Percentiles rank a stretch among this genome's conserved stretches.
Conservation (phyloP, 2,329 filamentous ascomycete genomes). For the Pseudogymnoascus verrucosus region DNA sequence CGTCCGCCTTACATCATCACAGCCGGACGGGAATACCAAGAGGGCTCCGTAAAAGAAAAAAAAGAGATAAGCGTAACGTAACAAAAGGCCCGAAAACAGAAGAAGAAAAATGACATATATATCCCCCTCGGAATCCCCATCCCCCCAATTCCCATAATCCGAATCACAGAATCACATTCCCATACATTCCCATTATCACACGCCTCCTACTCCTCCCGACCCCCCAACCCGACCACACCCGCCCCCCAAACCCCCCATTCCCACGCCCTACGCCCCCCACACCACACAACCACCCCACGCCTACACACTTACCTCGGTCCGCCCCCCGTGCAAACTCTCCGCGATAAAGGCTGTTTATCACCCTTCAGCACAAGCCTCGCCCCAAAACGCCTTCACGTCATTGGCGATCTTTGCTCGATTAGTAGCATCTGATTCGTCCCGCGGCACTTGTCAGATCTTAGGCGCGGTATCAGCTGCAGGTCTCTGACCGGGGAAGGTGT, state of each 20-base stretch:
- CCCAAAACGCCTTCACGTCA: neutral
- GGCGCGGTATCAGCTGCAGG: neutral
- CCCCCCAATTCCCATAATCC: neutral
- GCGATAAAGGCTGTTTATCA: neutral
- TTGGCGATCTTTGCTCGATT: neutral
- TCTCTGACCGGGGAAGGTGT: neutral
- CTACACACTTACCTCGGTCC: neutral
- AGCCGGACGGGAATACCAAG: neutral
- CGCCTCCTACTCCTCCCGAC: neutral
- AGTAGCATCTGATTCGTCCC: neutral
- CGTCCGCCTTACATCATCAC: neutral
- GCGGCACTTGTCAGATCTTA: neutral
- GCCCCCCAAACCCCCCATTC: neutral
- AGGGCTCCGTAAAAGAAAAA: too few species aligned
- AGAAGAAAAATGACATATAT: neutral
- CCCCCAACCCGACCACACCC: neutral
- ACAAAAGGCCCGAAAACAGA: neutral
- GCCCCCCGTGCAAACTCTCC: neutral
- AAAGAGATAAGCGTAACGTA: neutral
- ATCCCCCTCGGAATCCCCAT: neutral
- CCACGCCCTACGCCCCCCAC: neutral
- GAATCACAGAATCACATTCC: neutral
- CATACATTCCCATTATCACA: neutral
- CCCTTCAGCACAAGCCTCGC: neutral
- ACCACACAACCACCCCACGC: neutral